phyloP scores from a whole-genome alignment of 1,139 yeast genomes.

The Saccharomycopsis phalli region DNA sequence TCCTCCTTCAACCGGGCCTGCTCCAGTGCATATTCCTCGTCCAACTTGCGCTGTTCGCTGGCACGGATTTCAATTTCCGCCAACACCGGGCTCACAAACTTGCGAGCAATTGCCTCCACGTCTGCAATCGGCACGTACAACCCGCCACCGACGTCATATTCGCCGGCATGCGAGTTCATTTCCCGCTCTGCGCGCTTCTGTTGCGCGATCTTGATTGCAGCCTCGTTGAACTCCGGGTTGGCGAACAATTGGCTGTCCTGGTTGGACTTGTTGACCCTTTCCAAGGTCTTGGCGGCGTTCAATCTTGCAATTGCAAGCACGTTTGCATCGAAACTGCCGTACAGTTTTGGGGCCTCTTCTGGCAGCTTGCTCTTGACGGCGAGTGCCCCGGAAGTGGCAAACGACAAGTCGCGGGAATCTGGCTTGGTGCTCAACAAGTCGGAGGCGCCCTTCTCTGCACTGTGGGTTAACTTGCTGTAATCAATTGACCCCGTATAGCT shows the following conservation, averaged over 20 bases:
- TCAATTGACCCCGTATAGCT: conserved; percentile 4
- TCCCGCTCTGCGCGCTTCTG: conserved; percentile 50
- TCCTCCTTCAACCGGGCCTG: conserved; percentile 32
- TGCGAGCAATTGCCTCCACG: conserved; percentile 72
- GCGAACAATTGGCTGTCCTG: background rate
- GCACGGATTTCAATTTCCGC: conserved; percentile 68
- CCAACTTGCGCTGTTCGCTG: conserved; percentile 58
- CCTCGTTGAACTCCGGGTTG: conserved; percentile 31
- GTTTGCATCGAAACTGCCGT: conserved; percentile 41
- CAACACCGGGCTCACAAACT: conserved; percentile 79
- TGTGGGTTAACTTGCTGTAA: conserved; percentile 12
- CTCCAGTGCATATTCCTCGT: conserved; percentile 49
- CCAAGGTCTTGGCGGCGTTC: conserved; percentile 47
- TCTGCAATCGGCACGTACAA: conserved; percentile 67
- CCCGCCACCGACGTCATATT: conserved; percentile 85
- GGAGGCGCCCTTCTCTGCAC: conserved; percentile 24
- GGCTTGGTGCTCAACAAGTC: conserved; percentile 35
- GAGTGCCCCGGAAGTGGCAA: conserved; percentile 31
- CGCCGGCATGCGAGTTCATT: conserved; percentile 37
- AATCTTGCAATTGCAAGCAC: conserved; percentile 55
- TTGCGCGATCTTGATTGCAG: conserved; percentile 60
- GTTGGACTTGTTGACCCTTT: conserved; percentile 15
- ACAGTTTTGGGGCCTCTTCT: conserved; percentile 24
- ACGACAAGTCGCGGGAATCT: conserved; percentile 8
- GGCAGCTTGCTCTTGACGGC: conserved; percentile 21